A percentile compares a stretch with the other conserved stretches of the same genome.
phyloP scores from a whole-genome alignment of 768 basidiomycete genomes.

The Lactarius tabidus region DNA sequence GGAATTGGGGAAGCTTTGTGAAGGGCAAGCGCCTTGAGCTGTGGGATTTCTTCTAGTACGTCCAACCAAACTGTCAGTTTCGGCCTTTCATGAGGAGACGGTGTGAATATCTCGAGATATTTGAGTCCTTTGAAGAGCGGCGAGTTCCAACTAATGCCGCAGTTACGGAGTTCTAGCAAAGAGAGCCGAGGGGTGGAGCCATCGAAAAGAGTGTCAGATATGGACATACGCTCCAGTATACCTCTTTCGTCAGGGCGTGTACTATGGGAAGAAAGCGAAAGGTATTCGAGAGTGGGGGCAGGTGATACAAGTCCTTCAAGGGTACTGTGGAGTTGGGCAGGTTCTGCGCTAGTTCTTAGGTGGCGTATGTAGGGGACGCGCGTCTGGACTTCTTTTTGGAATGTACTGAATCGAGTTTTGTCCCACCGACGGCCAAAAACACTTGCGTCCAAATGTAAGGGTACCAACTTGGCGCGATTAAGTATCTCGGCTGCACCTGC shows the following conservation, averaged over 20 bases:
- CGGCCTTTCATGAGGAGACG: no score
- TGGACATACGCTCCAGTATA: background rate
- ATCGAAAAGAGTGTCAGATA: background rate
- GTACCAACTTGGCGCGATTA: no score
- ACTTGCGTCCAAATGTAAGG: background rate
- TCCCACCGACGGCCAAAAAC: background rate
- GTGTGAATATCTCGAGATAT: no score
- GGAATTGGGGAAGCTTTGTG: background rate
- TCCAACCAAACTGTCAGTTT: no score
- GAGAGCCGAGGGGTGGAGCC: background rate
- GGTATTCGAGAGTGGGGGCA: no score
- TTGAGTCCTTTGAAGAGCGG: background rate
- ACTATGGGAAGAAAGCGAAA: no score
- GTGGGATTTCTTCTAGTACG: no score
- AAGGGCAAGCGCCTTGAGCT: no score
- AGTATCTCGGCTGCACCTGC: no score
- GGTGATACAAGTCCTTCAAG: no score
- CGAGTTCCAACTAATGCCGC: constrained; percentile 7
- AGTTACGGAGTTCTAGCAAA: background rate
- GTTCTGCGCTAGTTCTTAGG: no score
- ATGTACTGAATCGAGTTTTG: background rate
- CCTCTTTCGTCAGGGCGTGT: background rate
- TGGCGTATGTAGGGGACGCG: no score
- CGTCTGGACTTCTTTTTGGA: background rate
- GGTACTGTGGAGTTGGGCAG: background rate